Evolutionary conservation across 441 rosid species (phyloP).

Genomic region (Adansonia grandidieri): DNA sequence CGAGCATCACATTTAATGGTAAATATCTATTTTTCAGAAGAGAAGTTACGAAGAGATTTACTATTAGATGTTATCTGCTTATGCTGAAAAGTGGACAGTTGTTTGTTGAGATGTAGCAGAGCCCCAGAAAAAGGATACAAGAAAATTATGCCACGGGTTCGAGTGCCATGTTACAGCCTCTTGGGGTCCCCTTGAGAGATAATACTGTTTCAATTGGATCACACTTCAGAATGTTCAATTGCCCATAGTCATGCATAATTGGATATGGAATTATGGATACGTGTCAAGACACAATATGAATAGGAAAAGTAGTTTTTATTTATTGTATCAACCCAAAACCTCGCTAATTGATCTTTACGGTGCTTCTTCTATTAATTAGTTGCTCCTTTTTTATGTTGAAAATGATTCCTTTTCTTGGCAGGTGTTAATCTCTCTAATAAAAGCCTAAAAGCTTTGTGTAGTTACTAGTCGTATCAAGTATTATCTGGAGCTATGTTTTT

Average conservation of each 20-base stretch:
- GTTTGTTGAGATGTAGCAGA: neutral
- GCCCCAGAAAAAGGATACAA: neutral
- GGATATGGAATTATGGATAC: neutral
- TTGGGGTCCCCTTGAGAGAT: neutral
- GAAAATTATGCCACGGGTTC: neutral
- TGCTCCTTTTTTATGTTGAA: too few species aligned
- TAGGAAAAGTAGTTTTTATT: too few species aligned
- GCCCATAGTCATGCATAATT: neutral
- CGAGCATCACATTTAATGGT: too few species aligned
- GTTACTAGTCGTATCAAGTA: neutral
- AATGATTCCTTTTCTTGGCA: neutral
- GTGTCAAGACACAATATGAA: neutral
- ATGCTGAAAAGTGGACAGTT: neutral
- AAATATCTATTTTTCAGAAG: too few species aligned
- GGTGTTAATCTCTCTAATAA: neutral
- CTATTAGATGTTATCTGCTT: neutral
- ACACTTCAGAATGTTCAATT: neutral
- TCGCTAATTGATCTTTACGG: too few species aligned
- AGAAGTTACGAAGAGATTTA: too few species aligned
- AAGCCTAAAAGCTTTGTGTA: neutral
- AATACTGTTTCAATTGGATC: neutral
- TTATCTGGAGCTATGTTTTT: too few species aligned
- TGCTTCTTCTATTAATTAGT: too few species aligned
- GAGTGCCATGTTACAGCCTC: neutral
- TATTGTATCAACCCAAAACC: too few species aligned